Conservation (phyloP, 2,329 filamentous ascomycete species). For the Neonectria magnoliae region DNA sequence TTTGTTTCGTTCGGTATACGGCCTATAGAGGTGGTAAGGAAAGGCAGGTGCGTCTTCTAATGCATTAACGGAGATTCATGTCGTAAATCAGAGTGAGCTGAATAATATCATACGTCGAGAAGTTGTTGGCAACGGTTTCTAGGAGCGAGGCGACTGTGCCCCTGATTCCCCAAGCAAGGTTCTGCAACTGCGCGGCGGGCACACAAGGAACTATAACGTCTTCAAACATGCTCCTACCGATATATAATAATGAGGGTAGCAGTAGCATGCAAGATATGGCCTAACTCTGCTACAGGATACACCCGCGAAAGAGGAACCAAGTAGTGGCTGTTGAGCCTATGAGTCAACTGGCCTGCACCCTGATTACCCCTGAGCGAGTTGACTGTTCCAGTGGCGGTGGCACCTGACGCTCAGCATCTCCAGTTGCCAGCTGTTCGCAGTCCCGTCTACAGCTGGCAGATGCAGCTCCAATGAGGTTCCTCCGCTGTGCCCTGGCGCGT, state of each 20-base stretch:
- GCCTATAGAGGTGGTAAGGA: background rate
- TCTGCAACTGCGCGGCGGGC: no score
- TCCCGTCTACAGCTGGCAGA: background rate
- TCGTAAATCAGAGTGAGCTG: background rate
- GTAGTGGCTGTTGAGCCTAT: background rate
- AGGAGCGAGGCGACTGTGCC: no score
- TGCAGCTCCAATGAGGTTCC: background rate
- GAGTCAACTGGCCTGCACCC: background rate
- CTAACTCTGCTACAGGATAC: background rate
- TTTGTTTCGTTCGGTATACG: accelerated
- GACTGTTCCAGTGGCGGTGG: background rate
- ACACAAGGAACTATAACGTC: background rate
- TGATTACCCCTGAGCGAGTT: background rate
- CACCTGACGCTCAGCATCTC: background rate
- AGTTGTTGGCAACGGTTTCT: accelerated
- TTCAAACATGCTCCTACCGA: background rate
- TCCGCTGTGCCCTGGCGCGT: constrained; percentile 6
- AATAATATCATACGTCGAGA: background rate
- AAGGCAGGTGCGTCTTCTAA: background rate
- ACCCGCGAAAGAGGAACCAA: background rate
- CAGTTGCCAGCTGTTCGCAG: constrained; percentile 21
- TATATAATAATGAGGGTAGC: background rate
- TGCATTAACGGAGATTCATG: background rate
- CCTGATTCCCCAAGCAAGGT: background rate
- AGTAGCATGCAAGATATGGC: background rate